phyloP scores from a whole-genome alignment of 2,329 filamentous ascomycete species.

The Cercospora zeina region DNA sequence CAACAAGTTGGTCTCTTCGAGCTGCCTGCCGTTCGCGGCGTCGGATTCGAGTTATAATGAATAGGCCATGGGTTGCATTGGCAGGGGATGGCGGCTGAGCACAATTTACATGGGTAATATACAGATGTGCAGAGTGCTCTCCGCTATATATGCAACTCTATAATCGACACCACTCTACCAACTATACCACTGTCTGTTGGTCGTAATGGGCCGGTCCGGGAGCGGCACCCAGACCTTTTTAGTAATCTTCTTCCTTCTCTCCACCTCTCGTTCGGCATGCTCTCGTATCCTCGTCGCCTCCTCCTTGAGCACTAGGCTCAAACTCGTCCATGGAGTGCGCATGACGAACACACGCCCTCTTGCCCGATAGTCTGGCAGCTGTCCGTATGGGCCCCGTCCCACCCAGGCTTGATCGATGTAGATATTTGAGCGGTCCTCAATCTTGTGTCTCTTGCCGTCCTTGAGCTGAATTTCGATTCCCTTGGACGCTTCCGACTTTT shows the following conservation, averaged over 20 bases:
- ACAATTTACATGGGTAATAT: not conserved
- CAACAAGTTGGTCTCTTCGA: slow-evolving; percentile 58
- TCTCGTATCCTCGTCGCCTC: slow-evolving; percentile 84
- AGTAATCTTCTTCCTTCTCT: slow-evolving; percentile 67
- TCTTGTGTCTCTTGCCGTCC: slow-evolving; percentile 69
- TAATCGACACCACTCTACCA: slow-evolving; percentile 61
- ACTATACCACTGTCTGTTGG: slow-evolving; percentile 81
- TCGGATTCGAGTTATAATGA: not conserved
- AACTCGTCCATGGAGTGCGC: slow-evolving; percentile 72
- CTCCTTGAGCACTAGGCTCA: slow-evolving; percentile 81
- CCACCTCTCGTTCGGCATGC: slow-evolving; percentile 73
- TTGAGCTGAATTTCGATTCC: slow-evolving; percentile 66
- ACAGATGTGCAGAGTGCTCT: not conserved
- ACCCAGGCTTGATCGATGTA: slow-evolving; percentile 96
- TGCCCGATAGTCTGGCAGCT: slow-evolving; percentile 69
- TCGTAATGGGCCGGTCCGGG: slow-evolving; percentile 79
- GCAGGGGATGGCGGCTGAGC: not conserved
- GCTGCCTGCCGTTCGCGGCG: not conserved
- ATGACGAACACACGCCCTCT: slow-evolving; percentile 69
- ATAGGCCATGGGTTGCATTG: no score
- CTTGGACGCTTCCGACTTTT: not conserved
- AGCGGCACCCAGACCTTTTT: slow-evolving; percentile 83
- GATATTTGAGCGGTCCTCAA: slow-evolving; percentile 74
- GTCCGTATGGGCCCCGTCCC: slow-evolving; percentile 67
- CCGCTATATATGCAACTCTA: not conserved